Conservation (phyloP, 2,329 filamentous ascomycete species). For the Pseudocercospora eumusae region DNA sequence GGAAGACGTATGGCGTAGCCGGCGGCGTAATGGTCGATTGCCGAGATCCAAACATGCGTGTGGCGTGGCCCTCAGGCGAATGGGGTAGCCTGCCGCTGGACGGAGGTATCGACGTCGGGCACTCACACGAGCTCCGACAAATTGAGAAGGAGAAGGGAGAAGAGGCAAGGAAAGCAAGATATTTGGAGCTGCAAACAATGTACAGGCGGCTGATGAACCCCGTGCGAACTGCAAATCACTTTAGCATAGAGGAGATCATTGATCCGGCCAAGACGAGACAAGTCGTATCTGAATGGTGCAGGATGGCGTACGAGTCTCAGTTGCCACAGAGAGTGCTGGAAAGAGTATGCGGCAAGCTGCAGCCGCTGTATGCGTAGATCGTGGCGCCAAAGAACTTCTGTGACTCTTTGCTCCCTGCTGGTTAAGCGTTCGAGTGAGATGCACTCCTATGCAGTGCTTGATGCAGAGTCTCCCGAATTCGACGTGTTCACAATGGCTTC, state of each 20-base stretch:
- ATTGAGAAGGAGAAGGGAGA: conserved; percentile 54
- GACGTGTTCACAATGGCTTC: too few species aligned
- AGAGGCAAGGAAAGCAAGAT: conserved; percentile 52
- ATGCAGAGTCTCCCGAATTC: too few species aligned
- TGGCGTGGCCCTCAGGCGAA: conserved; percentile 65
- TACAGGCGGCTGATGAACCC: conserved; percentile 66
- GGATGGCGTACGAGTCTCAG: conserved; percentile 58
- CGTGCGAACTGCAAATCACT: conserved; percentile 63
- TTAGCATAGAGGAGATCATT: conserved; percentile 66
- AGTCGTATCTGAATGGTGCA: conserved; percentile 58
- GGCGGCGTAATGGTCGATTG: conserved; percentile 66
- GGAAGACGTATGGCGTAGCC: conserved; percentile 64
- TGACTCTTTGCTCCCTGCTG: too few species aligned
- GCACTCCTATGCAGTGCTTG: too few species aligned
- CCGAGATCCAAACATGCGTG: conserved; percentile 60
- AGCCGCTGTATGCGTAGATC: conserved; percentile 34
- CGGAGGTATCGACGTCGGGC: conserved; percentile 65
- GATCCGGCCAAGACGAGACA: conserved; percentile 61
- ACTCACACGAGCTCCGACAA: conserved; percentile 60
- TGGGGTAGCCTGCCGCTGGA: conserved; percentile 65
- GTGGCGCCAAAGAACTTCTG: too few species aligned
- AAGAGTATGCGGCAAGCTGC: conserved; percentile 39
- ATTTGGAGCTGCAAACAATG: conserved; percentile 60
- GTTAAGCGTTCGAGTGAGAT: too few species aligned
- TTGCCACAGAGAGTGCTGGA: conserved; percentile 53